Evolutionary conservation across 75 land plant species (phyloP).

Genomic region (Cryptomeria japonica): DNA sequence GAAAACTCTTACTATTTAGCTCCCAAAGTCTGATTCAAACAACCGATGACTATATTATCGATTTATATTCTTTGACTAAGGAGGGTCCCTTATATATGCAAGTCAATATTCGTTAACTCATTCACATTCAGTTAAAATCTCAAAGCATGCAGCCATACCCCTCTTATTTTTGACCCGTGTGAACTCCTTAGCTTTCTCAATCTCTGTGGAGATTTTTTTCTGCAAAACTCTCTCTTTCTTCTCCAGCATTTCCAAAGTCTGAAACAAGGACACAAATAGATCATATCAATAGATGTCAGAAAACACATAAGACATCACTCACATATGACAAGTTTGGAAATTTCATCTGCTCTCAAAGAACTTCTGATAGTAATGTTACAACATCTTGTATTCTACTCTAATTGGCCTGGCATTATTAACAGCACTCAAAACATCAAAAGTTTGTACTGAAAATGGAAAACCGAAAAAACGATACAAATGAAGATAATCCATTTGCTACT

Average conservation of each 20-base stretch:
- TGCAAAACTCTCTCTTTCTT: conserved; percentile 39
- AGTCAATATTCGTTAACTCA: background rate
- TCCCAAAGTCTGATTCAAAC: background rate
- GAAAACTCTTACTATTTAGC: background rate
- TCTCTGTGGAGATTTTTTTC: conserved; percentile 30
- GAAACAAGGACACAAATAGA: background rate
- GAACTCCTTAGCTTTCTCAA: conserved; percentile 39
- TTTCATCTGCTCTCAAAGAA: background rate
- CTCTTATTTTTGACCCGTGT: conserved; percentile 34
- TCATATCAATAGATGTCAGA: background rate
- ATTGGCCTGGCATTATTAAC: background rate
- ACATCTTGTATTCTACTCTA: background rate
- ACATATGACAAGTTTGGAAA: background rate
- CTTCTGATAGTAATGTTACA: background rate
- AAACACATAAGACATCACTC: background rate
- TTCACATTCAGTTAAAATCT: background rate
- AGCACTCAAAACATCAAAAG: background rate
- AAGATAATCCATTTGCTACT: background rate
- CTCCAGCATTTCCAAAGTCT: conserved; percentile 51
- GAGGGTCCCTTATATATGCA: background rate
- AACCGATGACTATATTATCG: background rate
- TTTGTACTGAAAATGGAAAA: background rate
- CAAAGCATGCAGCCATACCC: conserved; percentile 17
- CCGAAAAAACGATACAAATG: background rate
- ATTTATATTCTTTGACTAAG: background rate